Evolutionary conservation across 2,329 filamentous ascomycete species (phyloP).

Genomic region (Cladosporium sp.): DNA sequence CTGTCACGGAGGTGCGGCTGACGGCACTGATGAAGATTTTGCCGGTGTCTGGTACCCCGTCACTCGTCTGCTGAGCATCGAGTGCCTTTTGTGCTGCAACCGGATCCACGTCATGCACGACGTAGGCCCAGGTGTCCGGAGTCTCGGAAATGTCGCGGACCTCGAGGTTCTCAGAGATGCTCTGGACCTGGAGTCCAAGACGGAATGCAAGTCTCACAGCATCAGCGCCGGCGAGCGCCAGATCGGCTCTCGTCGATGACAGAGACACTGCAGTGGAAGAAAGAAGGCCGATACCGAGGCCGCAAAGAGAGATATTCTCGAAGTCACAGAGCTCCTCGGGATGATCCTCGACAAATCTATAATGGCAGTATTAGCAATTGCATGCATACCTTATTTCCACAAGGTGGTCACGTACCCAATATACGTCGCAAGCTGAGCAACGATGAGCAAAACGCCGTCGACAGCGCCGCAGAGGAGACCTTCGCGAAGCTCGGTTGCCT

Average conservation of each 20-base stretch:
- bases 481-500: slow-evolving; percentile 35
- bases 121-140: slow-evolving; percentile 41
- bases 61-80: slow-evolving; percentile 29
- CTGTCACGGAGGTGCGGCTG: slow-evolving; percentile 26
- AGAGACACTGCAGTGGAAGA: slow-evolving; percentile 41
- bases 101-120: slow-evolving; percentile 33
- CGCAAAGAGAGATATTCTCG: slow-evolving; percentile 30
- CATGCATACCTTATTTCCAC: not conserved
- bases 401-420: slow-evolving; percentile 39
- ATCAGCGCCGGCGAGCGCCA: slow-evolving; percentile 41
- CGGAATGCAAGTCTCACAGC: slow-evolving; percentile 44
- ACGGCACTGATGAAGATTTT: slow-evolving; percentile 28
- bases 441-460: slow-evolving; percentile 42
- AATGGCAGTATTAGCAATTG: not conserved
- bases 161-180: slow-evolving; percentile 39
- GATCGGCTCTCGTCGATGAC: slow-evolving; percentile 36
- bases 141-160: slow-evolving; percentile 31
- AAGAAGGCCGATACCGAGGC: slow-evolving; percentile 45
- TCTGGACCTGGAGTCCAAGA: slow-evolving; percentile 42
- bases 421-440: slow-evolving; percentile 38
- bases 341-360: slow-evolving; percentile 30
- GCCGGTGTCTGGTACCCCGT: slow-evolving; percentile 11
- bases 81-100: slow-evolving; percentile 37
- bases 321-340: not conserved
- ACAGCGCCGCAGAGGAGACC: slow-evolving; percentile 42